A percentile compares a stretch with the other conserved stretches of the same genome.
phyloP scores from a whole-genome alignment of 768 basidiomycete species.

The Leccinum broughii region DNA sequence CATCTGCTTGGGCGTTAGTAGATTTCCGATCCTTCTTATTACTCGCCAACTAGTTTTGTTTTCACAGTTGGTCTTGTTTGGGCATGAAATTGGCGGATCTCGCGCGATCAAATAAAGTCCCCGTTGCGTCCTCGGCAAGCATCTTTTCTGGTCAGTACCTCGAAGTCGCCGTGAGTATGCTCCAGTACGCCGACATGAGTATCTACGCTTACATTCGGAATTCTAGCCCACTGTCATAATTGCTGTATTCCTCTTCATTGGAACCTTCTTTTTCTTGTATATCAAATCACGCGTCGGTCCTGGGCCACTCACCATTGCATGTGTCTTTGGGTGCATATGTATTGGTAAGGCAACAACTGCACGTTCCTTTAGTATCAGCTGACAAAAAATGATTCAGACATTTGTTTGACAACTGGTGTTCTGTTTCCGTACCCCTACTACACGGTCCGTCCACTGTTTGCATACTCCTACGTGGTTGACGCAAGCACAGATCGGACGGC shows the following conservation, averaged over 20 bases:
- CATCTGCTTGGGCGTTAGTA: slow-evolving; percentile 63
- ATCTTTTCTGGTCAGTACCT: slow-evolving; percentile 56
- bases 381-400: slow-evolving; percentile 42
- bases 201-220: neutral
- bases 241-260: slow-evolving; percentile 63
- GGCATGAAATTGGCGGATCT: slow-evolving; percentile 63
- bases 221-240: slow-evolving; percentile 57
- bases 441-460: slow-evolving; percentile 30
- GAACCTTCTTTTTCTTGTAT: slow-evolving; percentile 56
- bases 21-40: neutral
- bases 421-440: slow-evolving; percentile 71
- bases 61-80: slow-evolving; percentile 61
- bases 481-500: slow-evolving; percentile 44
- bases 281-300: slow-evolving; percentile 61
- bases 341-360: slow-evolving; percentile 41
- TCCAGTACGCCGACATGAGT: neutral
- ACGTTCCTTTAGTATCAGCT: neutral
- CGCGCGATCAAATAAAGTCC: slow-evolving; percentile 45
- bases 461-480: slow-evolving; percentile 1
- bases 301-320: slow-evolving; percentile 59
- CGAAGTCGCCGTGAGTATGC: slow-evolving; percentile 42
- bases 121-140: slow-evolving; percentile 37
- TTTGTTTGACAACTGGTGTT: slow-evolving; percentile 53
- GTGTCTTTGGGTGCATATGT: slow-evolving; percentile 59
- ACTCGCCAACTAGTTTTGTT: neutral